Conservation (phyloP, 805 yeast genomes). For the Priceomyces castillae region DNA sequence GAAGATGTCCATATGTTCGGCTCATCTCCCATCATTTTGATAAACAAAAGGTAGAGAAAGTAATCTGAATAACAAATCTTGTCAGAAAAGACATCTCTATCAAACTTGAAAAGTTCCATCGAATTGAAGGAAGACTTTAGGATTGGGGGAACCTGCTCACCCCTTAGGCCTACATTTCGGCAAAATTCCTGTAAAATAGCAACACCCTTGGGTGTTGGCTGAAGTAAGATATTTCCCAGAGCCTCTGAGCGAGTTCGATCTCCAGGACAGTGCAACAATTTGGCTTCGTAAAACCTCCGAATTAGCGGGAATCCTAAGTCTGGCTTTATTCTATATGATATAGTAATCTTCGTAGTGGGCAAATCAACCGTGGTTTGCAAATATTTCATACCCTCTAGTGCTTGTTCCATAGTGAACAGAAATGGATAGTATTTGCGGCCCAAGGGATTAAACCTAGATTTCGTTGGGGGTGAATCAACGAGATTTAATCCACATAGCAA, state of each 20-base stretch:
- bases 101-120: slow-evolving; percentile 67
- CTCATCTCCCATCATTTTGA: slow-evolving; percentile 55
- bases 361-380: slow-evolving; percentile 49
- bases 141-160: slow-evolving; percentile 40
- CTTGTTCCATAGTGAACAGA: slow-evolving; percentile 52
- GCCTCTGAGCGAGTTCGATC: slow-evolving; percentile 61
- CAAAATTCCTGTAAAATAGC: slow-evolving; percentile 64
- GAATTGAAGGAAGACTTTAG: slow-evolving; percentile 61
- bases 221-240: slow-evolving; percentile 47
- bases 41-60: slow-evolving; percentile 63
- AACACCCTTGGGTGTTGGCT: slow-evolving; percentile 92
- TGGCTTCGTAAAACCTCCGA: slow-evolving; percentile 54
- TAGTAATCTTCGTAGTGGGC: slow-evolving; percentile 49
- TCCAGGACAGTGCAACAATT: slow-evolving; percentile 69
- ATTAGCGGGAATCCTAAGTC: slow-evolving; percentile 49
- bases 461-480: slow-evolving; percentile 11
- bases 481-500: slow-evolving; percentile 39
- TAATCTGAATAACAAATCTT: slow-evolving; percentile 58
- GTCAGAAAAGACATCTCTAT: slow-evolving; percentile 59
- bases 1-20: slow-evolving; percentile 72
- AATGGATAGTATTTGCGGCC: slow-evolving; percentile 41
- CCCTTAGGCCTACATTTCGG: slow-evolving; percentile 50
- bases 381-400: slow-evolving; percentile 49
- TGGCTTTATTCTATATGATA: slow-evolving; percentile 52
- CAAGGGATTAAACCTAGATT: slow-evolving; percentile 22